Percentiles rank a stretch among this genome's conserved stretches.
Evolutionary conservation across 2,329 filamentous ascomycete genomes (phyloP).

Genomic region (Ploettnerulaceae sp.): DNA sequence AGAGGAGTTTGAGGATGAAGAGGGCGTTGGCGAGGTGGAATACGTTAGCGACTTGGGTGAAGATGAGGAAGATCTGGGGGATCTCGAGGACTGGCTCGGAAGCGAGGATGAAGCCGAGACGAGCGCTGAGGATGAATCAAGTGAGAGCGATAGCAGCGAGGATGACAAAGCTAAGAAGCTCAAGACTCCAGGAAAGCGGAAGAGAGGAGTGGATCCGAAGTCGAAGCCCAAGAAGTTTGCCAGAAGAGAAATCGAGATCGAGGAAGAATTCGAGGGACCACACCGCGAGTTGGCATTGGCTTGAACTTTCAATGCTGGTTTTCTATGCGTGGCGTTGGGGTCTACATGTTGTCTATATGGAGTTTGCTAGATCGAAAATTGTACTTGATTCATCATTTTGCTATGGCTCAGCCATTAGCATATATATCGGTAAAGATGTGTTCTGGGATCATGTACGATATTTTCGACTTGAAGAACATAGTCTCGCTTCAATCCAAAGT

Average conservation of each 20-base stretch:
- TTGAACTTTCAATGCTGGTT: constrained; percentile 5
- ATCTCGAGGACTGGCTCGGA: constrained; percentile 90
- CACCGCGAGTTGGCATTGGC: constrained; percentile 18
- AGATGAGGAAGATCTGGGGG: constrained; percentile 71
- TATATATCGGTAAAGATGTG: too few relatives aligned
- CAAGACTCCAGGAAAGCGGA: constrained; percentile 48
- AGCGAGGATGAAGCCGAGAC: constrained; percentile 50
- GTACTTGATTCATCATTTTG: too few relatives aligned
- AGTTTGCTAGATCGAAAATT: constrained; percentile 6
- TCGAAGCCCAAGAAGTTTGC: constrained; percentile 44
- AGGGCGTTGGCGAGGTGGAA: constrained; percentile 72
- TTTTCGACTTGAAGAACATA: too few relatives aligned
- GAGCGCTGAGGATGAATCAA: constrained; percentile 48
- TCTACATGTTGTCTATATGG: constrained; percentile 8
- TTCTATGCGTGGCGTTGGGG: constrained; percentile 17
- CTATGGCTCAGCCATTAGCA: too few relatives aligned
- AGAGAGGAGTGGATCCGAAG: constrained; percentile 31
- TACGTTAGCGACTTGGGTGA: constrained; percentile 91
- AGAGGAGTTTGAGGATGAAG: constrained; percentile 57
- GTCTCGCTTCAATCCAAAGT: too few relatives aligned
- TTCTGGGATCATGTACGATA: too few relatives aligned
- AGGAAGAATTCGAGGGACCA: constrained; percentile 56
- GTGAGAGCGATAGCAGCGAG: constrained; percentile 46
- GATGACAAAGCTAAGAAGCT: constrained; percentile 54
- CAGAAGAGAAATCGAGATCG: constrained; percentile 69